phyloP scores from a whole-genome alignment of 495 filamentous ascomycete species.

The Cryomyces antarcticus region DNA sequence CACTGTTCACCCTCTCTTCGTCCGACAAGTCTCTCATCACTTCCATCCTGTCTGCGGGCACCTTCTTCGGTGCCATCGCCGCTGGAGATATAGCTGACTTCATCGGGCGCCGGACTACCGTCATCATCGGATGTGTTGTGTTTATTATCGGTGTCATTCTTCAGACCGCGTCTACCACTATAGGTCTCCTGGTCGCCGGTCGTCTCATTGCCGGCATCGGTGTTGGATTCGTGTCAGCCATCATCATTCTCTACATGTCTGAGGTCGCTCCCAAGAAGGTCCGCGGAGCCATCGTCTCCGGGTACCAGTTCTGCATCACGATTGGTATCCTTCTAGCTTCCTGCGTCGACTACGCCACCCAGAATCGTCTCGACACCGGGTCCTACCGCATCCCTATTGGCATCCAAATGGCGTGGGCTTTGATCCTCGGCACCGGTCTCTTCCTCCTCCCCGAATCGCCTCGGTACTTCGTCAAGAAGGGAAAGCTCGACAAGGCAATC shows the following conservation, averaged over 20 bases:
- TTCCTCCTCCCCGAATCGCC: slow-evolving; percentile 31
- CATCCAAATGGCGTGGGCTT: slow-evolving; percentile 45
- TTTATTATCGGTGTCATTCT: slow-evolving; percentile 45
- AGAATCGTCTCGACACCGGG: slow-evolving; percentile 35
- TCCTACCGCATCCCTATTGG: slow-evolving; percentile 55
- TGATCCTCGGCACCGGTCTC: slow-evolving; percentile 38
- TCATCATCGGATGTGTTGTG: slow-evolving; percentile 42
- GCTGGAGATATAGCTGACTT: slow-evolving; percentile 49
- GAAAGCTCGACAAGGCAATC: slow-evolving; percentile 27
- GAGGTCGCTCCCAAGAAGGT: slow-evolving; percentile 44
- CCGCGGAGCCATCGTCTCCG: slow-evolving; percentile 46
- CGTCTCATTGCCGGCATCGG: slow-evolving; percentile 54
- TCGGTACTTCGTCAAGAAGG: slow-evolving; percentile 20
- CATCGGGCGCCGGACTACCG: slow-evolving; percentile 45
- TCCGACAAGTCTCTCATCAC: slow-evolving; percentile 41
- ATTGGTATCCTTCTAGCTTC: slow-evolving; percentile 54
- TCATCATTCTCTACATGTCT: slow-evolving; percentile 58
- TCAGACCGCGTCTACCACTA: slow-evolving; percentile 29
- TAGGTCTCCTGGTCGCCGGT: slow-evolving; percentile 41
- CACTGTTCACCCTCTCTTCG: slow-evolving; percentile 9
- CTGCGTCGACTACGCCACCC: slow-evolving; percentile 49
- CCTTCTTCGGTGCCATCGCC: slow-evolving; percentile 55
- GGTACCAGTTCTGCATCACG: slow-evolving; percentile 54
- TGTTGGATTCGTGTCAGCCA: slow-evolving; percentile 54
- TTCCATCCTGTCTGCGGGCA: slow-evolving; percentile 54